Evolutionary conservation across 495 filamentous ascomycete species (phyloP), one percentile per base, ranked within the genome.

Genomic region (Podospora bellae-mahoneyi): DNA sequence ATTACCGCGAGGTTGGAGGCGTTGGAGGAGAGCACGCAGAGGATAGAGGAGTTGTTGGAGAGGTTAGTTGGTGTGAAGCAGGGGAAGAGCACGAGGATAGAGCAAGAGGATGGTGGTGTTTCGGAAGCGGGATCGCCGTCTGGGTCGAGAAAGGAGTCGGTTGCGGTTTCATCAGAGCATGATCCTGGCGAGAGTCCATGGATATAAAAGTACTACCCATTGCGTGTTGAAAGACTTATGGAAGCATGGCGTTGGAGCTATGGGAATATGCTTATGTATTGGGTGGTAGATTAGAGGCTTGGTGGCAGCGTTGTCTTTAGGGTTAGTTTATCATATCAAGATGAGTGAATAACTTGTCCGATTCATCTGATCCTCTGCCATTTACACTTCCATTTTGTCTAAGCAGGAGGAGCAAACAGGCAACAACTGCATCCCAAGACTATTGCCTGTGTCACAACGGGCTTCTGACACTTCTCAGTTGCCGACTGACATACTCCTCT

Each of bases 1-100:
- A 65, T 83, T 26, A 71, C 70, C 4, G 56, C 71, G 16, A 70
- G 81, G n/a, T 60, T 83, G 64, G 77, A 75, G 57, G 65, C 74
- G 53, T 64, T 83, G 48, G 81, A 83, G 71, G 73, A 74, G 64
- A 72, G 74, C n/a, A 69, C 74, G 30, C 69, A 67, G 56, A 70
- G 81, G 63, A 79, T 83, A 44, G 78, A 83, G 68, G 66, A 65
- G 19, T 67, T 82, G 72, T 57, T 83, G 62, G 56, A 30, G 64
- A 73, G 65, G 69, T 61, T 81, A 64, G 72, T 73, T 16, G 67
- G 55, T 39, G 62, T 61, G 63, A 54, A 60, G 53, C 28, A 59
- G 6, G 69, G 58, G 56, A 61, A 19, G 20, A 58, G 23, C 28
- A 34, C 55, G 10, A 54, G 66, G 30, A 34, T 62, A 2, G 32